Evolutionary conservation across 2,329 filamentous ascomycete genomes (phyloP).

Genomic region (Calycina herbarum): DNA sequence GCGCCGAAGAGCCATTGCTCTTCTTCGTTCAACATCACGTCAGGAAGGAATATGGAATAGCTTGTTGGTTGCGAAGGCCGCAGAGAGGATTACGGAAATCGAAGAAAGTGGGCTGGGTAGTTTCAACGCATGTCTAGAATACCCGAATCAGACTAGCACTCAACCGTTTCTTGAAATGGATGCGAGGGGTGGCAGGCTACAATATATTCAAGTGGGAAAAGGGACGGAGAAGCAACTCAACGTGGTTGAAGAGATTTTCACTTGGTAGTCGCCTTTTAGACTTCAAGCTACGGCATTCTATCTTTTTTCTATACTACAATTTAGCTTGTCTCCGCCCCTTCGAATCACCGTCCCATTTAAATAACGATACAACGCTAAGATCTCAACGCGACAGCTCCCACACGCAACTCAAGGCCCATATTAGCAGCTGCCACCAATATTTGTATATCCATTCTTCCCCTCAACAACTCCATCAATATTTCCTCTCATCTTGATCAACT

Average conservation of each 20-base stretch:
- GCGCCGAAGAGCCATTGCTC: conserved; percentile 59
- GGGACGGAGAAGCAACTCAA: neutral
- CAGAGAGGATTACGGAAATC: conserved; percentile 26
- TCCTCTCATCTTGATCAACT: neutral
- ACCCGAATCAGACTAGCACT: neutral
- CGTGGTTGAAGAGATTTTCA: conserved; percentile 21
- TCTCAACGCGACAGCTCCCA: neutral
- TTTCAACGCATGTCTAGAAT: neutral
- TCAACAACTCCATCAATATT: conserved; percentile 2
- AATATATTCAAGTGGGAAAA: conserved; percentile 13
- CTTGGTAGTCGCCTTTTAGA: conserved; percentile 12
- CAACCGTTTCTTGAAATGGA: conserved; percentile 21
- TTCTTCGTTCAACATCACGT: conserved; percentile 57
- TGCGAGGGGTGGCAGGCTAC: conserved; percentile 17
- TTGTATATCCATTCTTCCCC: neutral
- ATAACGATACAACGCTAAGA: no score
- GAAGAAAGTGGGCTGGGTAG: conserved; percentile 19
- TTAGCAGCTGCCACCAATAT: neutral
- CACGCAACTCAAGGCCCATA: neutral
- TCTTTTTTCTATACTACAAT: no score
- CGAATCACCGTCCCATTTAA: neutral
- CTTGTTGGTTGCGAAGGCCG: conserved; percentile 21
- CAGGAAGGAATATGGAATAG: conserved; percentile 67
- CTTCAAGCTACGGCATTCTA: neutral
- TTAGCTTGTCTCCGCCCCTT: neutral